phyloP scores from a whole-genome alignment of 192 early-diverging fungal genomes.

The Phlyctochytrium bullatum region DNA sequence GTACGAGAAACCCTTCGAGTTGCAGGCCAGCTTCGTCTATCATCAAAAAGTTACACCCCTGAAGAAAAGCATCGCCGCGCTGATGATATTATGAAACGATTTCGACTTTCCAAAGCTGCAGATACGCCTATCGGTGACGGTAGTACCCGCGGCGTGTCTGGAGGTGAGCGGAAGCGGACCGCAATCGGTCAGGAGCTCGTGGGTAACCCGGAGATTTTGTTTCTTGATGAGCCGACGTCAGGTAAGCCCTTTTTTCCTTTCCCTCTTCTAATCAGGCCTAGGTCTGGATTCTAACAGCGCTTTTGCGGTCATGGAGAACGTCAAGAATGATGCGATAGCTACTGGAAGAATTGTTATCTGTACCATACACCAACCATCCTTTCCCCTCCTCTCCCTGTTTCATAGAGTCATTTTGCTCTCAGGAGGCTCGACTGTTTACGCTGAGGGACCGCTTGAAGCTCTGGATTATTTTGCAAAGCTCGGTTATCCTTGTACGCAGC shows the following conservation, averaged over 20 bases:
- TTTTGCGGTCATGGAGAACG: slow-evolving; percentile 54
- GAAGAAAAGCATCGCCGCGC: slow-evolving; percentile 18
- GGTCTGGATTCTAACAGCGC: slow-evolving; percentile 67
- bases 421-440: slow-evolving; percentile 64
- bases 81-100: slow-evolving; percentile 27
- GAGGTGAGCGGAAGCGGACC: slow-evolving; percentile 74
- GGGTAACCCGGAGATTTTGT: too few species aligned
- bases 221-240: too few species aligned
- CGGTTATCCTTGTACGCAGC: slow-evolving; percentile 21
- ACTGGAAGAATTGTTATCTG: slow-evolving; percentile 63
- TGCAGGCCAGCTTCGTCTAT: slow-evolving; percentile 61
- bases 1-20: slow-evolving; percentile 62
- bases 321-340: slow-evolving; percentile 52
- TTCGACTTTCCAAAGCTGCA: slow-evolving; percentile 32
- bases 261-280: too few species aligned
- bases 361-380: slow-evolving; percentile 79
- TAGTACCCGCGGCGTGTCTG: slow-evolving; percentile 53
- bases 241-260: too few species aligned
- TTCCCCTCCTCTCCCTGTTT: slow-evolving; percentile 41
- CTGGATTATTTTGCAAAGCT: slow-evolving; percentile 39
- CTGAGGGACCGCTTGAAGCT: slow-evolving; percentile 62
- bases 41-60: slow-evolving; percentile 13
- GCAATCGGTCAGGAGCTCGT: slow-evolving; percentile 75
- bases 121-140: slow-evolving; percentile 30
- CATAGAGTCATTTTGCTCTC: slow-evolving; percentile 67